These are phyloP conservation scores for Pelargonium cotyledonis DNA, from an alignment of 441 rosid species.

Conservation along the genomic window DNA sequence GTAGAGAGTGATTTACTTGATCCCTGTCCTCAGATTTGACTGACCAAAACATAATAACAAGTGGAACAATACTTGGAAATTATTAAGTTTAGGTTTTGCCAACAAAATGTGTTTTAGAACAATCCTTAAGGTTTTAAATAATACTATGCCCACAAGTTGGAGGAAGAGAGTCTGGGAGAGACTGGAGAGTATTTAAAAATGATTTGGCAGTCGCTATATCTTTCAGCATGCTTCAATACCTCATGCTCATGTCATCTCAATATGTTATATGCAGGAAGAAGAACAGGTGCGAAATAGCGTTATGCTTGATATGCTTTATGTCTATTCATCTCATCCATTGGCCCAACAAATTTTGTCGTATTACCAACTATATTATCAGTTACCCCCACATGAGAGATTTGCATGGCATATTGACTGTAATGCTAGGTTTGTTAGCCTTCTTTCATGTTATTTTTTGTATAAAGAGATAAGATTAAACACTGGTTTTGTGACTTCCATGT, in stretches of 20 bases:
- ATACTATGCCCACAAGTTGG: too few relatives aligned
- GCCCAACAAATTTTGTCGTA: conserved; percentile 38
- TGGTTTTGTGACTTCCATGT: conserved; percentile 21
- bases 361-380: conserved; percentile 27
- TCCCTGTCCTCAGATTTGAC: neutral
- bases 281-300: conserved; percentile 69
- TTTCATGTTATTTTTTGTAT: conserved; percentile 5
- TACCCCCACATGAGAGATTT: conserved; percentile 37
- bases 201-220: neutral
- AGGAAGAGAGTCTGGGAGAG: too few relatives aligned
- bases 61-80: neutral
- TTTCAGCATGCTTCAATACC: neutral
- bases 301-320: conserved; percentile 78
- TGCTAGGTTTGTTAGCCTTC: conserved; percentile 47
- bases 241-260: conserved; percentile 1
- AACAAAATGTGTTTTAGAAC: too few relatives aligned
- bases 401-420: conserved; percentile 41
- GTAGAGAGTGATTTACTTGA: neutral
- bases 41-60: neutral
- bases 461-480: neutral
- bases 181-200: too few relatives aligned
- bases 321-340: conserved; percentile 59
- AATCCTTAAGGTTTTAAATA: too few relatives aligned
- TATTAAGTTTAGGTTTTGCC: too few relatives aligned
- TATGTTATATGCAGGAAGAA: conserved; percentile 46